Base-by-base conservation (phyloP, 192 early-diverging fungal genomes). In the Allomyces macrogynus region DNA sequence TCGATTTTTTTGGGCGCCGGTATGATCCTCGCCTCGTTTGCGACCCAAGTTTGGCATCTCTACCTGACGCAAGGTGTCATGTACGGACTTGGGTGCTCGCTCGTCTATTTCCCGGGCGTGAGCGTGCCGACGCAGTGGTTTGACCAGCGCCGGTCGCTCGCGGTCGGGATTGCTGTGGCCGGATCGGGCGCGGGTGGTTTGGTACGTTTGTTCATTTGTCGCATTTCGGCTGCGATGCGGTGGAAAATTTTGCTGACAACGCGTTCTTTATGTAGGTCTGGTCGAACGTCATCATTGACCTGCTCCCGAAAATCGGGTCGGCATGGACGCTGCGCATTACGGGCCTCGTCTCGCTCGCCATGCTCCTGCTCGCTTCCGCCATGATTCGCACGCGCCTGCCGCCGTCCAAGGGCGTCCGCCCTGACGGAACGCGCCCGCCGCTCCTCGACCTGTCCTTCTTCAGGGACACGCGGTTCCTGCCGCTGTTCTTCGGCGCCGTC, bases 121-220 rank as follows among this genome's bases (percentile, higher is more conserved):
- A 76, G 78, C 1, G 70, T 83, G 20, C 82, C 86, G 4, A 75
- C 81, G 1, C 78, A 84, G 64, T 87, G 80, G 81, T 87, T 85
- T 65, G 76, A 68, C 23, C 73, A 69, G 26, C 69, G 71, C 23
- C 78, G 86, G 26, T 79, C 79, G 0, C 64, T 87, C 14, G 86
- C 81, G 1, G 85, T 80, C 18, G 85, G 85, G 24, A 66, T 69
- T 14, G 49, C 49, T 10, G 49, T 57, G 49, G 12, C 49, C 20
- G 49, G 49, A 4, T 57, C 49, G 20, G 49, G 16, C 16, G 49
- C 20, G 4, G 49, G 49, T 49, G 44, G 44, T 18, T 9, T 49
- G 44, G 26, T 26, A 26, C 4, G 26, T 26, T 4, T 26, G 26
- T 4, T 1, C 26, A 26, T 26, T 26, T 26, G 26, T 26, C 26